A percentile compares a stretch with the other conserved stretches of the same genome.
Conservation (phyloP, 2,329 filamentous ascomycete species). For the Akanthomyces lecanii region DNA sequence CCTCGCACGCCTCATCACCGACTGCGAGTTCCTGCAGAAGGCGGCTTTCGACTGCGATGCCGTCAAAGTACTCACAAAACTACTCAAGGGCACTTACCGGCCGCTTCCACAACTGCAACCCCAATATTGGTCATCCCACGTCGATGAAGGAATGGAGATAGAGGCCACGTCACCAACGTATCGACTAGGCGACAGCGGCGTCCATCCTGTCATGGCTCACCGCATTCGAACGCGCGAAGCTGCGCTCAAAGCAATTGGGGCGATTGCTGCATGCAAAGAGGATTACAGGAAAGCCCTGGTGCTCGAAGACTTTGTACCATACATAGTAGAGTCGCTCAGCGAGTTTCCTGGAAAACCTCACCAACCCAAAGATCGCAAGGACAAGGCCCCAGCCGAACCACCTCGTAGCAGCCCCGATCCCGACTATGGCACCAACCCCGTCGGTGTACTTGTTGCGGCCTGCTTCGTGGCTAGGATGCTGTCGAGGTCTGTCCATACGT, state of each 20-base stretch:
- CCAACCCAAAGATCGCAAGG: conserved; percentile 39
- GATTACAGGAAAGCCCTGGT: conserved; percentile 78
- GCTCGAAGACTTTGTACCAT: conserved; percentile 73
- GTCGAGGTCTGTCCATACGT: conserved; percentile 75
- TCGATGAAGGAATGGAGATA: conserved; percentile 32
- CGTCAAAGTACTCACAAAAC: conserved; percentile 42
- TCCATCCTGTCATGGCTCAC: conserved; percentile 59
- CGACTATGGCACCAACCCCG: conserved; percentile 68
- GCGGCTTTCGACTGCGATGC: conserved; percentile 66
- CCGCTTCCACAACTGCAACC: conserved; percentile 34
- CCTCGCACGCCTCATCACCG: conserved; percentile 72
- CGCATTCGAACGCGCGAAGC: conserved; percentile 72
- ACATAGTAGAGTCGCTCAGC: conserved; percentile 75
- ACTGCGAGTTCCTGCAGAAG: conserved; percentile 75
- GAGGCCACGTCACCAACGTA: conserved; percentile 35
- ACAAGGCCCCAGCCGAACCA: conserved; percentile 33
- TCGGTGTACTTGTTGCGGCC: conserved; percentile 74
- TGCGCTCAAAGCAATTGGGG: conserved; percentile 73
- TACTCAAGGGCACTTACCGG: conserved; percentile 50
- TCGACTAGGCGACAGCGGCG: conserved; percentile 57
- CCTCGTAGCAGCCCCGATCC: conserved; percentile 28
- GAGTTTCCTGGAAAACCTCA: conserved; percentile 51
- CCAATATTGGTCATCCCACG: conserved; percentile 38
- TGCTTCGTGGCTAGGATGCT: conserved; percentile 78
- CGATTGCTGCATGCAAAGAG: conserved; percentile 76